Base-by-base conservation (phyloP, 805 yeast genomes). In the Cyberlindnera maclurae region DNA sequence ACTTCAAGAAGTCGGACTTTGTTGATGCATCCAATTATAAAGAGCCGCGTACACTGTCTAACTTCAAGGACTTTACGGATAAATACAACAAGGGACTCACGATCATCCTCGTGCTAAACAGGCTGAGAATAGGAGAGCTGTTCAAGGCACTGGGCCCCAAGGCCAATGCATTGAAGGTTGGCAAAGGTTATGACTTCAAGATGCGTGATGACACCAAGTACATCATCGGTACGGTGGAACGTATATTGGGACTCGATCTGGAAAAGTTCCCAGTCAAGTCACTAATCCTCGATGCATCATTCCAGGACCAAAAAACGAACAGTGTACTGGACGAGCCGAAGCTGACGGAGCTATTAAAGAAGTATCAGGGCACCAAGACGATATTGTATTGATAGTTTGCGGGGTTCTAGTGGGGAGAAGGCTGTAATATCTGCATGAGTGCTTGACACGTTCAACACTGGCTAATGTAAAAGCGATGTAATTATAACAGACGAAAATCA, bases 51-150 rank as follows among this genome's bases (percentile, higher is more conserved):
- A 68, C 55, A 28, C 58, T 84, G 42, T 77, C 69, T 2, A 75
- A 78, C 46, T 64, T 83, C 39, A 59, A 72, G 3, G 63, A 62
- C 16, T 88, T 77, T 54, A 60, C 86, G 26, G 64, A 65, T 29
- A 58, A 62, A 29, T 73, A 68, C 43, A 73, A 81, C 52, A 67
- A 57, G 47, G 62, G 71, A 22, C 51, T 60, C n/a, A 61, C 69
- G 1, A 50, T 65, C 64, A 71, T 60, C 56, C 77, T 46, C 59
- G 80, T 89, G 1, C 72, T 82, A 67, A 85, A 95, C 0, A 93
- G 95, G 10, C 65, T 87, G 17, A 71, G 97, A 48, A 93, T 87
- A 2, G 90, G 96, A 52, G 96, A 89, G 51, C 70, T 87, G 3
- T 81, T 74, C 54, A 72, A 95, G 47, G 77, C 83, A 1, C 53